Percentiles rank a stretch among this genome's conserved stretches.
Conservation (phyloP, 2,329 filamentous ascomycete species). For the Aspergillus pseudoviridinutans region DNA sequence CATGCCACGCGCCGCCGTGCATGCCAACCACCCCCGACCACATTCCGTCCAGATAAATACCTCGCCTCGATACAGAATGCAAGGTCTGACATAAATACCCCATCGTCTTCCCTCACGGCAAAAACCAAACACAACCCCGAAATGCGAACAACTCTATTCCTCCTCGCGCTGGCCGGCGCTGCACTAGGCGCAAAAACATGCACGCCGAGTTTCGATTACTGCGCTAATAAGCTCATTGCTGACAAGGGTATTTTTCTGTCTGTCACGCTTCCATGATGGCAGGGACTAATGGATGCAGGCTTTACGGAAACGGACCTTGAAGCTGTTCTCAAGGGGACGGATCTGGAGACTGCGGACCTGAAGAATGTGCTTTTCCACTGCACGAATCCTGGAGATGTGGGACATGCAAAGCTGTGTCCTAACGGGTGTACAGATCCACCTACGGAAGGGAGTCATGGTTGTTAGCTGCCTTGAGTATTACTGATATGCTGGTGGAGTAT, state of each 20-base stretch:
- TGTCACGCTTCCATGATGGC: no score
- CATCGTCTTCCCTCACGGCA: not conserved
- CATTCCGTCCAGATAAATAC: not conserved
- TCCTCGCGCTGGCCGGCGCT: conserved; percentile 17
- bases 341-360: conserved; percentile 23
- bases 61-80: not conserved
- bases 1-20: no score
- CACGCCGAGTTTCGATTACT: conserved; percentile 35
- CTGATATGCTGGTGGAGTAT: not conserved
- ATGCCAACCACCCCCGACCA: no score
- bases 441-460: conserved; percentile 27
- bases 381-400: conserved; percentile 31
- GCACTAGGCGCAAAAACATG: conserved; percentile 27
- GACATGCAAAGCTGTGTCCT: conserved; percentile 28
- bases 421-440: conserved; percentile 24
- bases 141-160: conserved; percentile 24
- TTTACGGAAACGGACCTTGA: conserved; percentile 27
- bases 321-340: conserved; percentile 23
- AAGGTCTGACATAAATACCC: no score
- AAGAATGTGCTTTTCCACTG: conserved; percentile 32
- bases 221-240: conserved; percentile 24
- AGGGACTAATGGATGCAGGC: conserved; percentile 10
- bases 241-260: conserved; percentile 21
- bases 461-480: not conserved
- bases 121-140: conserved; percentile 7